A percentile compares a stretch with the other conserved stretches of the same genome.
These are phyloP conservation scores for Rhizopogon sp. DNA, from an alignment of 768 basidiomycete genomes.

Conservation along the genomic window DNA sequence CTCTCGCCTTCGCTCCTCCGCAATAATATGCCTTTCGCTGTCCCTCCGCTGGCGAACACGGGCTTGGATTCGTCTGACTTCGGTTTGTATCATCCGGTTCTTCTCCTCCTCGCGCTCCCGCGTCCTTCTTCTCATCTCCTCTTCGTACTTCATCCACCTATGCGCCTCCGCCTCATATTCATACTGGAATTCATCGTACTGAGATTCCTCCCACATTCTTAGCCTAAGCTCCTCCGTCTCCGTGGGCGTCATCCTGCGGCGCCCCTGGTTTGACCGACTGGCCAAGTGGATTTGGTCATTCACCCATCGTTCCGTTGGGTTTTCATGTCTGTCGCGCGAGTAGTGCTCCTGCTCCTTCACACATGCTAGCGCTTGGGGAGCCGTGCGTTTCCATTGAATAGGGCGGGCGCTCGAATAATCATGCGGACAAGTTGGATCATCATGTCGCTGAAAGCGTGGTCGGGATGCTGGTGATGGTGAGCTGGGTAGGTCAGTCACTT, in stretches of 20 bases:
- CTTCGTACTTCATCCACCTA: slow-evolving; percentile 48
- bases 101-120: slow-evolving; percentile 39
- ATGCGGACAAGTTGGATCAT: slow-evolving; percentile 10
- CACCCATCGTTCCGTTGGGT: slow-evolving; percentile 63
- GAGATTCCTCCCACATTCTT: slow-evolving; percentile 48
- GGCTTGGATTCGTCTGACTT: slow-evolving; percentile 48
- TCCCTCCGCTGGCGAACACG: slow-evolving; percentile 47
- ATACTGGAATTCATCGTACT: slow-evolving; percentile 48
- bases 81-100: slow-evolving; percentile 45
- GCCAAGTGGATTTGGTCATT: slow-evolving; percentile 42
- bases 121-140: slow-evolving; percentile 38
- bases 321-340: slow-evolving; percentile 37
- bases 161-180: slow-evolving; percentile 47
- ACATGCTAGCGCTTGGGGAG: slow-evolving; percentile 29
- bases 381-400: slow-evolving; percentile 24
- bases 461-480: slow-evolving; percentile 13
- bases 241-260: slow-evolving; percentile 17
- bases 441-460: slow-evolving; percentile 17
- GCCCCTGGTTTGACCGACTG: slow-evolving; percentile 23
- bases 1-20: slow-evolving; percentile 40
- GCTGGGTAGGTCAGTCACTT: slow-evolving; percentile 15
- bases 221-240: slow-evolving; percentile 28
- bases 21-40: slow-evolving; percentile 40
- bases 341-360: slow-evolving; percentile 49
- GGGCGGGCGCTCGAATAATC: slow-evolving; percentile 10